Evolutionary conservation across 179 eudicot species (phyloP).

Genomic region (Amaranthus tricolor): DNA sequence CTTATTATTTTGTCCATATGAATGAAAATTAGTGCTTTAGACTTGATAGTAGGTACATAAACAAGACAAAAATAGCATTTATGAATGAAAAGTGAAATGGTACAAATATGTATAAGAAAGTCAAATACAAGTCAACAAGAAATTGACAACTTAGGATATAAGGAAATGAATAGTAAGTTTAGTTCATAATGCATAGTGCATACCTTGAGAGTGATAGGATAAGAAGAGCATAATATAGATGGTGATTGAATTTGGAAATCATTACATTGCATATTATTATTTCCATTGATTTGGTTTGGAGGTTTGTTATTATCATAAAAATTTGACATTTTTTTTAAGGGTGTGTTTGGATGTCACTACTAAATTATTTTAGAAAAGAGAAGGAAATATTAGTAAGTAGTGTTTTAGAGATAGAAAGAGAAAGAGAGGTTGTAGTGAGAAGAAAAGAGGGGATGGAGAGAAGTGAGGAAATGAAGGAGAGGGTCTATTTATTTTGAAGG

Average conservation of each 20-base stretch:
- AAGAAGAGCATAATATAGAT: slow-evolving; percentile 29
- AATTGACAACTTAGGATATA: slow-evolving; percentile 8
- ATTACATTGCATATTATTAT: slow-evolving; percentile 18
- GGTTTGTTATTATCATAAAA: slow-evolving; percentile 21
- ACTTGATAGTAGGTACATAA: not conserved
- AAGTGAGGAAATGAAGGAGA: slow-evolving; percentile 21
- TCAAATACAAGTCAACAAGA: slow-evolving; percentile 23
- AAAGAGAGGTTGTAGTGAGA: not conserved
- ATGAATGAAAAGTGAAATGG: not conserved
- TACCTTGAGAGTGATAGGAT: slow-evolving; percentile 46
- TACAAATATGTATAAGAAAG: not conserved
- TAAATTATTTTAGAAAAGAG: not conserved
- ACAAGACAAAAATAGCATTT: not conserved
- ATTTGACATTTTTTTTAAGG: slow-evolving; percentile 18
- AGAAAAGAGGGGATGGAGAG: slow-evolving; percentile 11
- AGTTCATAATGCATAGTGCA: not conserved
- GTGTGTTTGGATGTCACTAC: not conserved
- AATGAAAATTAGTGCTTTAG: not conserved
- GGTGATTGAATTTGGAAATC: slow-evolving; percentile 25
- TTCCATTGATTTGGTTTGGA: slow-evolving; percentile 16
- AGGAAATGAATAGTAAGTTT: not conserved
- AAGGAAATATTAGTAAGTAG: not conserved
- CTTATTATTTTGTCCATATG: too few species aligned
- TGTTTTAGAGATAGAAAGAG: not conserved
- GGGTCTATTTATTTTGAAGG: slow-evolving; percentile 26